Evolutionary conservation across 176 grass and related monocot species (phyloP).

Genomic region (Carex littledalei): DNA sequence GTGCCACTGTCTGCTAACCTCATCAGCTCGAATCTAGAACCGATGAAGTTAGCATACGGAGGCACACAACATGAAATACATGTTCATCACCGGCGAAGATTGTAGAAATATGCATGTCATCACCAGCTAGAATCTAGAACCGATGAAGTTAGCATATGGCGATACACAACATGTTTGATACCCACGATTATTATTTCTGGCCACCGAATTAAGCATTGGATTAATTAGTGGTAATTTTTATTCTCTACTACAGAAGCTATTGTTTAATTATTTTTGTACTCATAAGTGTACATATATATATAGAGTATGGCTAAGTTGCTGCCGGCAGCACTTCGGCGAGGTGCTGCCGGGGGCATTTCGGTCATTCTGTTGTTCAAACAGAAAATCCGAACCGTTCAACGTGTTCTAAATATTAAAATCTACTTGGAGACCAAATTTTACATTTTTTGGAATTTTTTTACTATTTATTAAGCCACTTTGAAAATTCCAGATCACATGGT

Average conservation of each 20-base stretch:
- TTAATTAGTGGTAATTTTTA: slow-evolving; percentile 53
- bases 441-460: no score
- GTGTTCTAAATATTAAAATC: no score
- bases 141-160: not conserved
- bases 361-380: no score
- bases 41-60: not conserved
- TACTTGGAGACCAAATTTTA: no score
- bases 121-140: not conserved
- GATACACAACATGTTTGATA: not conserved
- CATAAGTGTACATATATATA: no score
- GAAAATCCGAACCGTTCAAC: no score
- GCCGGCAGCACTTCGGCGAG: no score
- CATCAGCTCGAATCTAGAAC: not conserved
- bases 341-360: no score
- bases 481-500: no score
- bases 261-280: not conserved
- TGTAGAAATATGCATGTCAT: not conserved
- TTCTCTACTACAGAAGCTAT: not conserved
- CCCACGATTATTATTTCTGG: slow-evolving; percentile 41
- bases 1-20: no score
- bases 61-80: not conserved
- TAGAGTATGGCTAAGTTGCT: no score
- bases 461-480: no score
- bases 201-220: slow-evolving; percentile 50
- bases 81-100: not conserved